These are phyloP conservation scores for Saccharomyces pastorianus DNA, from an alignment of 1,139 yeast species.

Conservation along the genomic window DNA sequence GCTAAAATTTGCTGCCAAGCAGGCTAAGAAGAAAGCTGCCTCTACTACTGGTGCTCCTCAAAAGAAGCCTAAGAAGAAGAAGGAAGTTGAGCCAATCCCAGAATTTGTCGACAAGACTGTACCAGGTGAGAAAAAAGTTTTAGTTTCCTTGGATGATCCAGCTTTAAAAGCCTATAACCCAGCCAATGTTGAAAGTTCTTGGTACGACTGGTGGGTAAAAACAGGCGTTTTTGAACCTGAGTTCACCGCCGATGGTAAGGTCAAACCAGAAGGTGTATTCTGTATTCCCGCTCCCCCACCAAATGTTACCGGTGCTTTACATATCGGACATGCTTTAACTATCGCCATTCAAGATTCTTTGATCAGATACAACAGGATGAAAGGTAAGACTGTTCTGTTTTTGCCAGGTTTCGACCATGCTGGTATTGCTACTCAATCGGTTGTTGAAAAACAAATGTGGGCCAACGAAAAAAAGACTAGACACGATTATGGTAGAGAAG, in stretches of 20 bases:
- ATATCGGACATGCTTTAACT: conserved; percentile 96
- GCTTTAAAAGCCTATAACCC: conserved; percentile 93
- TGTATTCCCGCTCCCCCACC: conserved; percentile 98
- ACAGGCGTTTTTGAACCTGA: conserved; percentile 86
- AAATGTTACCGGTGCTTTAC: conserved; percentile 96
- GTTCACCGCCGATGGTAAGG: conserved; percentile 61
- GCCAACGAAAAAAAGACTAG: conserved; percentile 80
- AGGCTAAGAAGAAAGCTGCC: conserved; percentile 63
- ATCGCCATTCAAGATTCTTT: conserved; percentile 90
- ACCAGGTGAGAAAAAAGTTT: conserved; percentile 84
- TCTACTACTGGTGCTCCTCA: conserved; percentile 35
- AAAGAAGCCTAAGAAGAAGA: conserved; percentile 66
- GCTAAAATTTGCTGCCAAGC: conserved; percentile 90
- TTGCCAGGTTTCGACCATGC: conserved; percentile 98
- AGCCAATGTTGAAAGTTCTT: conserved; percentile 84
- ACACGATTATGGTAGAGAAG: conserved; percentile 92
- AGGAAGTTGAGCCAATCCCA: conserved; percentile 62
- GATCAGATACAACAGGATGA: conserved; percentile 92
- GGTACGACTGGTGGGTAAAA: conserved; percentile 97
- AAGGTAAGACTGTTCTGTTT: conserved; percentile 87
- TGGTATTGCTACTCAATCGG: conserved; percentile 98
- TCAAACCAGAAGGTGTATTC: conserved; percentile 76
- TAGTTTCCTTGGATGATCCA: conserved; percentile 81
- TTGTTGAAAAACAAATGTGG: conserved; percentile 95
- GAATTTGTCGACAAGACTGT: conserved; percentile 75